A percentile compares a stretch with the other conserved stretches of the same genome.
These are phyloP conservation scores for Clavispora fructus DNA, from an alignment of 805 yeast species.

Conservation along the genomic window DNA sequence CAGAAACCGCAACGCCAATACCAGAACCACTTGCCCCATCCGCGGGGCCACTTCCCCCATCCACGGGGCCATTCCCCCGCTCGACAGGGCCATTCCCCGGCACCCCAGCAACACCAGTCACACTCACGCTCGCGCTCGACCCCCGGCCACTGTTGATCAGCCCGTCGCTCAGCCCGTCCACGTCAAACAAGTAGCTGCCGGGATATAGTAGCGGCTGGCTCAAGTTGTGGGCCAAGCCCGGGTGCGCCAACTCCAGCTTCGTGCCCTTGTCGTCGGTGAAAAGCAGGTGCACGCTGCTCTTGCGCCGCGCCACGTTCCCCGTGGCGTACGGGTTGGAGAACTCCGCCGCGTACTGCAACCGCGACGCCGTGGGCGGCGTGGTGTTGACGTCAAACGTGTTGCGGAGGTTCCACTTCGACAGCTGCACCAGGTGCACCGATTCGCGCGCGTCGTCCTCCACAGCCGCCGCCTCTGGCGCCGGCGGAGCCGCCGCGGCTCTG, in stretches of 20 bases:
- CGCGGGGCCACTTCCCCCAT: too few relatives aligned
- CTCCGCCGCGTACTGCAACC: neutral
- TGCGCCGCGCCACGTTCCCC: constrained; percentile 5
- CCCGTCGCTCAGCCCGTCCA: constrained; percentile 18
- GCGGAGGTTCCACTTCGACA: constrained; percentile 14
- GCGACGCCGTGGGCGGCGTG: constrained; percentile 13
- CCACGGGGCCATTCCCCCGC: too few relatives aligned
- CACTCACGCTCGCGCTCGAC: neutral
- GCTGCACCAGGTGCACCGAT: constrained; percentile 20
- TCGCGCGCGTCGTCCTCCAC: constrained; percentile 6
- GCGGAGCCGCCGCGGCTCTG: too few relatives aligned
- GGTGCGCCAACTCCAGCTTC: neutral
- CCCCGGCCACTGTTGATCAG: constrained; percentile 16
- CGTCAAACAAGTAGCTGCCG: constrained; percentile 22
- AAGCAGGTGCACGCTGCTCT: constrained; percentile 10
- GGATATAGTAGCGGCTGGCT: neutral
- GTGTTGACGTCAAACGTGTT: constrained; percentile 8
- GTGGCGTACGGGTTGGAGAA: constrained; percentile 18
- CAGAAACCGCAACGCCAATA: too few relatives aligned
- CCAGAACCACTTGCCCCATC: too few relatives aligned
- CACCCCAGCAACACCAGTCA: too few relatives aligned
- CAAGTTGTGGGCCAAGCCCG: neutral
- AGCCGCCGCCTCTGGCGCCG: neutral
- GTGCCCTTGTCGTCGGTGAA: constrained; percentile 8
- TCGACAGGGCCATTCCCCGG: too few relatives aligned